Conservation (phyloP, 2,329 filamentous ascomycete genomes). For the Aspergillus luchuensis region DNA sequence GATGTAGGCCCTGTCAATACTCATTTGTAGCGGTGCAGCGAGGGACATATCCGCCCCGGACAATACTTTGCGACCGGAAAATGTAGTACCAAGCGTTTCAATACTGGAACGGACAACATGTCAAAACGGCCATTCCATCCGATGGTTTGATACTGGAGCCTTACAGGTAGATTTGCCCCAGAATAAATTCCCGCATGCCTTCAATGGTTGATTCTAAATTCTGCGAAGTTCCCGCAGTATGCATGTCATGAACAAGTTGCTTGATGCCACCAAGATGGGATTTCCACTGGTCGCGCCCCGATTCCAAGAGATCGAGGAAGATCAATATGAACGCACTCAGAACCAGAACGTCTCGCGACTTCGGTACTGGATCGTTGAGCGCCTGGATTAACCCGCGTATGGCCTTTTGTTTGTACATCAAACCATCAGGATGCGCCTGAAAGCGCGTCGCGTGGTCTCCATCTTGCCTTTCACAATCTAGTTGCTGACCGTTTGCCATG, state of each 20-base stretch:
- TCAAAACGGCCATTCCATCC: not conserved
- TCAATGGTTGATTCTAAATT: not conserved
- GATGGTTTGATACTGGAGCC: not conserved
- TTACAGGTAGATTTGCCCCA: conserved; percentile 9
- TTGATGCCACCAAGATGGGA: conserved; percentile 19
- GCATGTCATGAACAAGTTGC: not conserved
- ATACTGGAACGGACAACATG: not conserved
- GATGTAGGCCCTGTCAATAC: conserved; percentile 14
- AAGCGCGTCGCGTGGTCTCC: conserved; percentile 20
- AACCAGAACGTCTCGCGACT: conserved; percentile 13
- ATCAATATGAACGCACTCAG: conserved; percentile 23
- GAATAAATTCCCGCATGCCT: not conserved
- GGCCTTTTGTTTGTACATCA: conserved; percentile 25
- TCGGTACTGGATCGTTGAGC: conserved; percentile 4
- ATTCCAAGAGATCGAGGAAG: conserved; percentile 24
- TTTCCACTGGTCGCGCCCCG: conserved; percentile 22
- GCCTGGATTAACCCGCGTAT: conserved; percentile 19
- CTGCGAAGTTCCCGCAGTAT: not conserved
- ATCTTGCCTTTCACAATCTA: too few relatives aligned
- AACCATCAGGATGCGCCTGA: conserved; percentile 22
- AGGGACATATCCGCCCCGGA: not conserved
- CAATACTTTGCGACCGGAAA: not conserved
- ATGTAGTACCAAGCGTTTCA: not conserved
- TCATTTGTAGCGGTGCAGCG: not conserved
- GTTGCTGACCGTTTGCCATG: conserved; percentile 26